Evolutionary conservation across 441 rosid species (phyloP).

Genomic region (Eutrema salsugineum): DNA sequence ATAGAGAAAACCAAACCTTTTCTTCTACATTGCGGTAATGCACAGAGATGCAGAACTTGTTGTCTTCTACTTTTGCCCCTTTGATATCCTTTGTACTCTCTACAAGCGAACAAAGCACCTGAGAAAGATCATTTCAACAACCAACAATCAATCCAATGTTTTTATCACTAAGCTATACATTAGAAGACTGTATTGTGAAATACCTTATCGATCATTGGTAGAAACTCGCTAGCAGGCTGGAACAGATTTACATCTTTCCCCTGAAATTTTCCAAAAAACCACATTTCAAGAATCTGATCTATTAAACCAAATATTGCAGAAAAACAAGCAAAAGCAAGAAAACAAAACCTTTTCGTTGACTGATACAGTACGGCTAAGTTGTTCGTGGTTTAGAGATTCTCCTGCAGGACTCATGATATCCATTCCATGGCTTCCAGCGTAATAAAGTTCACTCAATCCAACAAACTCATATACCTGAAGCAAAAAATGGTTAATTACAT

Average conservation of each 20-base stretch:
- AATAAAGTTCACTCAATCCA: conserved; percentile 70
- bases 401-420: conserved; percentile 83
- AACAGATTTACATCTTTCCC: conserved; percentile 77
- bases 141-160: background rate
- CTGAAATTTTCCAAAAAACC: conserved; percentile 28
- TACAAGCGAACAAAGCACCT: conserved; percentile 68
- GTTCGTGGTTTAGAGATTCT: conserved; percentile 40
- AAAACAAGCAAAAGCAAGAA: background rate
- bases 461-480: conserved; percentile 84
- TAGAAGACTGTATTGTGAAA: conserved; percentile 1
- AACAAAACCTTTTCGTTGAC: conserved; percentile 53
- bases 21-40: conserved; percentile 93
- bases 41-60: conserved; percentile 90
- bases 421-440: conserved; percentile 99
- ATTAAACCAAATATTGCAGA: background rate
- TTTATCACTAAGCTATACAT: background rate
- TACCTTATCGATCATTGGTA: conserved; percentile 83
- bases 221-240: conserved; percentile 93
- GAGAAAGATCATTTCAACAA: conserved; percentile 10
- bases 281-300: conserved; percentile 15
- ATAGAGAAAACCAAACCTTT: conserved; percentile 39
- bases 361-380: conserved; percentile 41
- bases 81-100: conserved; percentile 60
- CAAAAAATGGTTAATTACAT: background rate
- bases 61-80: conserved; percentile 83